Evolutionary conservation across 305 asterid genomes (phyloP).

Genomic region (Striga hermonthica): DNA sequence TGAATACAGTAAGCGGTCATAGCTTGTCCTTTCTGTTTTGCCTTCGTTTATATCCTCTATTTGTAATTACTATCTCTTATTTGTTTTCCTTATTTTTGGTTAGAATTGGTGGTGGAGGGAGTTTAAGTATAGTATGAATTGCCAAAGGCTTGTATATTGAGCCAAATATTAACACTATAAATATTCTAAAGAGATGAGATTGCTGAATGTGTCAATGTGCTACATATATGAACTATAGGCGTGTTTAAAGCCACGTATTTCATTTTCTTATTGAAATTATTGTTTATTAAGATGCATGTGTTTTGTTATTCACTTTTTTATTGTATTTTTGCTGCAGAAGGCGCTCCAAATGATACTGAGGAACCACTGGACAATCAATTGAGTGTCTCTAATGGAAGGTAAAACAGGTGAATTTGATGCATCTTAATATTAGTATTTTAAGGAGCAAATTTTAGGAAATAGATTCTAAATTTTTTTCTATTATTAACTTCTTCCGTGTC

Average conservation of each 20-base stretch:
- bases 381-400: slow-evolving; percentile 60
- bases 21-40: background rate
- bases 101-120: background rate
- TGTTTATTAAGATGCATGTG: background rate
- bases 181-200: background rate
- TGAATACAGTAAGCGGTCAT: background rate
- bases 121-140: slow-evolving; percentile 4
- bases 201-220: background rate
- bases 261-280: background rate
- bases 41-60: background rate
- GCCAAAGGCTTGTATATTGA: background rate
- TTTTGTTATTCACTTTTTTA: background rate
- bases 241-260: background rate
- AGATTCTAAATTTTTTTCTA: background rate
- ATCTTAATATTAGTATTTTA: slow-evolving; percentile 1
- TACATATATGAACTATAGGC: background rate
- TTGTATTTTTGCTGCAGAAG: slow-evolving; percentile 46
- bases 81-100: background rate
- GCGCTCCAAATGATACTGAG: slow-evolving; percentile 35
- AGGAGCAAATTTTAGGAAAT: background rate
- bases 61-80: background rate
- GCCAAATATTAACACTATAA: background rate
- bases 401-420: slow-evolving; percentile 48
- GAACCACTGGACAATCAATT: slow-evolving; percentile 35
- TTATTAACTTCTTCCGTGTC: background rate